These are phyloP conservation scores for Ulmus americana DNA, from an alignment of 331 rosid species.

Conservation along the genomic window DNA sequence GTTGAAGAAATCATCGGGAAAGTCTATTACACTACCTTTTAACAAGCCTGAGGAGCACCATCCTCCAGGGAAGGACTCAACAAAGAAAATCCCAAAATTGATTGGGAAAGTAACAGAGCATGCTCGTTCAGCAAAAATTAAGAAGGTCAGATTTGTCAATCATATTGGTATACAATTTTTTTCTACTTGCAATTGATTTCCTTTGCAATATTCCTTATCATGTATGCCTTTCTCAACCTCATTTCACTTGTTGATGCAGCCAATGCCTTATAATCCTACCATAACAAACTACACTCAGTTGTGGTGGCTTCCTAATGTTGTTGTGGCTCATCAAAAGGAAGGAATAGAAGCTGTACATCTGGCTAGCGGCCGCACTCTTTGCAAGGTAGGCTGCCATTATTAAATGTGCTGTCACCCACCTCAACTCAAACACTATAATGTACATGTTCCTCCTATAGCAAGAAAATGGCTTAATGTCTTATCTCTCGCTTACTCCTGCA, in stretches of 20 bases:
- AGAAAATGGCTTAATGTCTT: neutral
- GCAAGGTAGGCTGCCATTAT: constrained; percentile 47
- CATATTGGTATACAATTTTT: constrained; percentile 17
- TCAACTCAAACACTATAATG: neutral
- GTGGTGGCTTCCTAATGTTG: constrained; percentile 99
- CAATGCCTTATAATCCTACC: constrained; percentile 75
- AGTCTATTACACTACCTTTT: constrained; percentile 53
- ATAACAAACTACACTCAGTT: constrained; percentile 93
- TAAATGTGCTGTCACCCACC: neutral
- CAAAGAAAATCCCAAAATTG: constrained; percentile 85
- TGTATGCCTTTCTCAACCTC: constrained; percentile 7
- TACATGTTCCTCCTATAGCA: constrained; percentile 3
- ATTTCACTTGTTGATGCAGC: constrained; percentile 48
- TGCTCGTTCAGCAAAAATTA: constrained; percentile 78
- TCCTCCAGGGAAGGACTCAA: constrained; percentile 89
- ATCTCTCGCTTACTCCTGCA: neutral
- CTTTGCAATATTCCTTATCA: neutral
- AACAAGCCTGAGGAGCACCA: constrained; percentile 92
- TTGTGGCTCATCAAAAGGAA: constrained; percentile 95
- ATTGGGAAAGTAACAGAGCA: constrained; percentile 82
- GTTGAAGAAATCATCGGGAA: constrained; percentile 70
- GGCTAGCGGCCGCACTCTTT: constrained; percentile 85
- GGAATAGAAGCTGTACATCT: constrained; percentile 92
- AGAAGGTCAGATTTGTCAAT: constrained; percentile 51
- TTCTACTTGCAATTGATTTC: neutral